Evolutionary conservation across 2,329 filamentous ascomycete genomes (phyloP).

Genomic region (Lachnellula subtilissima): DNA sequence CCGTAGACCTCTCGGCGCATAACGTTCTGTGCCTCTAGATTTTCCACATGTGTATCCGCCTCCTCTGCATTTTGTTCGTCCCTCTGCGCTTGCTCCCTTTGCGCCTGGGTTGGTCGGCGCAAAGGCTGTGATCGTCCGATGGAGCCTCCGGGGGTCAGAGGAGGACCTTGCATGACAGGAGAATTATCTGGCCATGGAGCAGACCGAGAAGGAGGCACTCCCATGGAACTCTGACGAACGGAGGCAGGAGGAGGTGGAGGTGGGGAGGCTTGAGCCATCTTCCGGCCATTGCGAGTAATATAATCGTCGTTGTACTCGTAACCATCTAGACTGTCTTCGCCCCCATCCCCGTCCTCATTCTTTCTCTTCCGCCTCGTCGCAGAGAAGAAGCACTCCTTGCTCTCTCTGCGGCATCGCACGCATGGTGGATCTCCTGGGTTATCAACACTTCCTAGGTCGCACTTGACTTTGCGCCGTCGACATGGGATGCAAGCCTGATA

Average conservation of each 20-base stretch:
- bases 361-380: conserved; percentile 91
- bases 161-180: conserved; percentile 32
- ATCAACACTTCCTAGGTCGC: conserved; percentile 70
- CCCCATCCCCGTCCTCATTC: conserved; percentile 53
- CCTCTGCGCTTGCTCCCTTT: conserved; percentile 32
- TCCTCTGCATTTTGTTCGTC: conserved; percentile 41
- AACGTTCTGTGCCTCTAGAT: conserved; percentile 58
- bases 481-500: conserved; percentile 47
- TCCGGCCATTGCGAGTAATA: conserved; percentile 67
- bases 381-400: conserved; percentile 96
- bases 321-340: conserved; percentile 43
- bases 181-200: conserved; percentile 32
- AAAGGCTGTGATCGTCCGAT: conserved; percentile 62
- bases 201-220: conserved; percentile 28
- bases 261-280: conserved; percentile 47
- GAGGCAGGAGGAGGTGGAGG: conserved; percentile 26
- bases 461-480: conserved; percentile 50
- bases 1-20: conserved; percentile 76
- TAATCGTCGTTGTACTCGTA: conserved; percentile 51
- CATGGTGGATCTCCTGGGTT: conserved; percentile 92
- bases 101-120: conserved; percentile 50
- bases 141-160: conserved; percentile 62
- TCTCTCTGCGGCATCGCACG: conserved; percentile 87
- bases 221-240: conserved; percentile 32
- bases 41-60: conserved; percentile 57